phyloP scores from a whole-genome alignment of 306 rosid genomes.

The Quercus suber region DNA sequence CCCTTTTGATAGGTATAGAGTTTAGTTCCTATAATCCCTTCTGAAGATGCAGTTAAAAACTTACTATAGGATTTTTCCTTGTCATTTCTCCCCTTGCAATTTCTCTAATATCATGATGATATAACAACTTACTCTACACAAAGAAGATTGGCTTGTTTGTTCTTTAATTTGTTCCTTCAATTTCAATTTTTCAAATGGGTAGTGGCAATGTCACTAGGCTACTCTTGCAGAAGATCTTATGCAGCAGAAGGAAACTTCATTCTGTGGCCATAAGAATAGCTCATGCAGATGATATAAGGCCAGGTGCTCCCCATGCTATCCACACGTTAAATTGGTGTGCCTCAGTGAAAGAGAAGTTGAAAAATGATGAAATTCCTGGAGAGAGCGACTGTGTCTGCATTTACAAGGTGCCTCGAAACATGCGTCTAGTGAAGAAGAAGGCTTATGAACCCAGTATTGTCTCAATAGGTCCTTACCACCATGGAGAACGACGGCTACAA shows the following conservation, averaged over 20 bases:
- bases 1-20: too few species aligned
- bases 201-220: not conserved
- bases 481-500: slow-evolving; percentile 15
- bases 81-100: too few species aligned
- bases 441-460: not conserved
- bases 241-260: not conserved
- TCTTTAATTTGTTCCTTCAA: not conserved
- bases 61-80: too few species aligned
- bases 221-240: not conserved
- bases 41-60: too few species aligned
- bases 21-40: too few species aligned
- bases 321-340: not conserved
- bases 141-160: too few species aligned
- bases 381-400: not conserved
- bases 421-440: not conserved
- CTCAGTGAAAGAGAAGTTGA: not conserved
- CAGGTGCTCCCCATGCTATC: not conserved
- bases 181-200: not conserved
- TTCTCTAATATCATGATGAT: too few species aligned
- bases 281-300: not conserved
- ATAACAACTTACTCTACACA: too few species aligned
- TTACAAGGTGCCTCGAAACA: not conserved
- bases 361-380: not conserved
- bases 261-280: not conserved
- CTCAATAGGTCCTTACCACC: slow-evolving; percentile 38